Evolutionary conservation across 495 filamentous ascomycete genomes (phyloP).

Genomic region (Alectoria sarmentosa): DNA sequence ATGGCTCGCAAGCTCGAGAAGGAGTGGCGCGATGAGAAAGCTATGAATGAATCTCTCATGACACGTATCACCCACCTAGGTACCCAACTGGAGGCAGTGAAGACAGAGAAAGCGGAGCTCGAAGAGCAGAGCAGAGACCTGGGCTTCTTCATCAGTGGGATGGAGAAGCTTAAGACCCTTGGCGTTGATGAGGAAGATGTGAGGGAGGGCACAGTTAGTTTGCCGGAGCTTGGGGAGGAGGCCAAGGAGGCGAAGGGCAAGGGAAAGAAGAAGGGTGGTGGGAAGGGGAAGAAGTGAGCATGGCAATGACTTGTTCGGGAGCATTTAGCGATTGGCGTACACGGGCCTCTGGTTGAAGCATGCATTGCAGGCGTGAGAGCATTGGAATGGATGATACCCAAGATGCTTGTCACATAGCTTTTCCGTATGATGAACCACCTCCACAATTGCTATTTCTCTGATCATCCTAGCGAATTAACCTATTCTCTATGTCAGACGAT

Average conservation of each 20-base stretch:
- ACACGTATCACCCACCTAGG: slow-evolving; percentile 63
- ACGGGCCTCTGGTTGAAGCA: background rate
- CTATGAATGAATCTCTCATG: slow-evolving; percentile 71
- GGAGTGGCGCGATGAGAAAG: slow-evolving; percentile 81
- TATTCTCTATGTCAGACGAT: background rate
- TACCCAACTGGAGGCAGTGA: slow-evolving; percentile 46
- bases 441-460: background rate
- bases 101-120: slow-evolving; percentile 52
- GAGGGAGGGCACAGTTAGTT: slow-evolving; percentile 48
- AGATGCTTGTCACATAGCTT: background rate
- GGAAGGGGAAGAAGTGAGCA: slow-evolving; percentile 21
- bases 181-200: slow-evolving; percentile 51
- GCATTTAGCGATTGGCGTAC: background rate
- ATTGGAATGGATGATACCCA: slow-evolving; percentile 9
- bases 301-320: background rate
- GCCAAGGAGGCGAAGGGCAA: slow-evolving; percentile 13
- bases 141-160: slow-evolving; percentile 77
- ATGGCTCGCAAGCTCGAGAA: slow-evolving; percentile 70
- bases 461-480: background rate
- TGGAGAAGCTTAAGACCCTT: slow-evolving; percentile 68
- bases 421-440: too few relatives aligned
- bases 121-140: slow-evolving; percentile 86
- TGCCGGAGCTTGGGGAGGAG: slow-evolving; percentile 37
- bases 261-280: slow-evolving; percentile 16
- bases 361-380: slow-evolving; percentile 3